Base-by-base conservation (phyloP, 805 yeast species). In the Cyberlindnera mycetangii region DNA sequence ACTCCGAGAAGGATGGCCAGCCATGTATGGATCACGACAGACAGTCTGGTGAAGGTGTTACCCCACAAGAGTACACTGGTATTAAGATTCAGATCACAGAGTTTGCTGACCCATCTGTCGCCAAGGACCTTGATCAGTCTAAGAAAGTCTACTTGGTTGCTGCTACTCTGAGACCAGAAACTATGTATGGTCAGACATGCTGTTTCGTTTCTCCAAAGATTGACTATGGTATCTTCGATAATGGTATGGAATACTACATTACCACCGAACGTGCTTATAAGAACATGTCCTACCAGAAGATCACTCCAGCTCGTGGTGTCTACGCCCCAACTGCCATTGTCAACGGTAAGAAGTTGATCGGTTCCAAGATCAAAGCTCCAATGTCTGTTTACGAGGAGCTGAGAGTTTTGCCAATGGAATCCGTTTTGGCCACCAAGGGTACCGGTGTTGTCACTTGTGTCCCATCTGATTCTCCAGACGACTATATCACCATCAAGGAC, bases 11-110 rank as follows among this genome's bases (percentile, higher is more conserved):
- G 71, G 99, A 93, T 69, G 97, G 97, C 53, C 99, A 93, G 75
- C 95, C 99, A 32, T 93, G 99, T 76, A 90, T 93, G 92, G 99
- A 93, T 69, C 99, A 93, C 68, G 99, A 93, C 70, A 84, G 99
- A 76, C 85, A 79, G 68, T 79, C 92, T 40, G 99, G 99, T 65
- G 99, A 93, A 72, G 98, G 95, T 67, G 93, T 93, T 35, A 78
- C 83, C 55, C 97, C 99, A 33, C 98, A 93, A 71, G 99, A 93
- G 68, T 93, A 93, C 68, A 81, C 88, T 28, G 97, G 90, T 56
- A 80, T 93, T 64, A 93, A 93, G 77, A 92, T 93, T 60, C 71
- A 78, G 65, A 84, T 88, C 25, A 71, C 79, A 33, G 76, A 77
- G 55, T 64, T 71, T 32, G 72, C 84, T 41, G 70, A 74, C 36